Evolutionary conservation across 208 protist species (phyloP), one percentile per base, ranked within the genome.

Genomic region (Wallacemonas rigidus): DNA sequence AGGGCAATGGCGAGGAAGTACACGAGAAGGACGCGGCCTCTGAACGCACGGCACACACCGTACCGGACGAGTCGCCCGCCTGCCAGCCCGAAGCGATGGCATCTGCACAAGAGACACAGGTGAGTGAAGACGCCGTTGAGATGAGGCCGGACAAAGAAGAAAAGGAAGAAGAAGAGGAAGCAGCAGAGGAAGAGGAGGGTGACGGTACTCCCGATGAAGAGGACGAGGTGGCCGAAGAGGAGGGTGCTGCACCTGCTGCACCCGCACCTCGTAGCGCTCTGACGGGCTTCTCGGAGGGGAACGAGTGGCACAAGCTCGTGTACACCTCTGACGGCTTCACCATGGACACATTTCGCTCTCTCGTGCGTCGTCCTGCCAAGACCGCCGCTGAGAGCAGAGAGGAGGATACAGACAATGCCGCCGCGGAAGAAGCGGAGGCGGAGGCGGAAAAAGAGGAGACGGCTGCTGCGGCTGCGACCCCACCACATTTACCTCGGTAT

Each of bases 281-380:
- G 51, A 70, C 65, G 2, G 53, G 60, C 17, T 26, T 57, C 40
- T 45, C 68, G 5, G 48, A 58, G 4, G 57, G 57, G 55, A 72
- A 50, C 15, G 26, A 58, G 36, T 72, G 44, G 53, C 68, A 64
- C 41, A 51, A 50, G 44, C 68, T 70, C 50, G 53, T 60, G 35
- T 70, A 70, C 65, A 8, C 9, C 12, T 8, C 48, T 47, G 53
- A 70, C 50, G 50, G 39, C 7, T 57, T 70, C 48, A 70, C 65
- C 5, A 48, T 70, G 65, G 51, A 70, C 50, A 44, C 38, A 8
- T 72, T 72, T 44, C 57, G 68, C 55, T 63, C 68, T 3, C 65
- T 70, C 14, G 39, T 65, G 40, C 60, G 60, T 5, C 60, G 50
- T 17, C 50, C 50, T 2, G 55, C 53, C n/a, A 56, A 62, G 39